Evolutionary conservation across 2,329 filamentous ascomycete species (phyloP).

Genomic region (Allantophomopsis cytisporea): DNA sequence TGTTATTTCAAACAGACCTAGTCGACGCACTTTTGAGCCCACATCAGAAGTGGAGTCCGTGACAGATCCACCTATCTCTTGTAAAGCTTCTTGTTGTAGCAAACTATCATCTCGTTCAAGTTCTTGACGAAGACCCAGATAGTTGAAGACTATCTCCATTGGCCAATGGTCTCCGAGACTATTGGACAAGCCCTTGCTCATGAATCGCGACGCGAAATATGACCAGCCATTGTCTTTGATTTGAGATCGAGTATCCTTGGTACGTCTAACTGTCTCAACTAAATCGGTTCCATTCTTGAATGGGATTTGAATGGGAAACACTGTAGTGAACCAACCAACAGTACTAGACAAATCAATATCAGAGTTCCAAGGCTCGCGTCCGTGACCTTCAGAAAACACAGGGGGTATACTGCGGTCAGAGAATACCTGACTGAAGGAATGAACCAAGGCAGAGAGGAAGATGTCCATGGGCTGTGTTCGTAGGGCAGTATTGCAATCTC

Average conservation of each 20-base stretch:
- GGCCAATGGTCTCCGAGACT: conserved; percentile 19
- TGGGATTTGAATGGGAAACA: conserved; percentile 7
- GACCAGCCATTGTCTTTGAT: conserved; percentile 19
- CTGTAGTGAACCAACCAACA: conserved; percentile 31
- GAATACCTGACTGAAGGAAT: conserved; percentile 22
- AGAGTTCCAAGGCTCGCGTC: conserved; percentile 22
- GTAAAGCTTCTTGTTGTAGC: conserved; percentile 5
- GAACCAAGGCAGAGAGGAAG: conserved; percentile 19
- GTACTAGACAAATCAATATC: conserved; percentile 22
- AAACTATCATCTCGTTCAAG: conserved; percentile 23
- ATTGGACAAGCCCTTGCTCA: conserved; percentile 9
- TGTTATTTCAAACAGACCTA: not conserved
- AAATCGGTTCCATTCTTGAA: conserved; percentile 7
- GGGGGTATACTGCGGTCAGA: conserved; percentile 18
- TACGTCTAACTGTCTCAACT: conserved; percentile 9
- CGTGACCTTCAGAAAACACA: conserved; percentile 27
- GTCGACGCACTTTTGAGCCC: conserved; percentile 5
- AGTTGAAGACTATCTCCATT: conserved; percentile 34
- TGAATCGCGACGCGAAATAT: conserved; percentile 21
- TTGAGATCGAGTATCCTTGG: conserved; percentile 21
- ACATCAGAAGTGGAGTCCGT: conserved; percentile 17
- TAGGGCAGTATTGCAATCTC: conserved; percentile 16
- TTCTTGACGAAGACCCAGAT: conserved; percentile 28
- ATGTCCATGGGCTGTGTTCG: conserved; percentile 24
- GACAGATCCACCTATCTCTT: conserved; percentile 7